phyloP scores from a whole-genome alignment of 371 early-diverging fungal species.

The Actinomortierella wolfii region DNA sequence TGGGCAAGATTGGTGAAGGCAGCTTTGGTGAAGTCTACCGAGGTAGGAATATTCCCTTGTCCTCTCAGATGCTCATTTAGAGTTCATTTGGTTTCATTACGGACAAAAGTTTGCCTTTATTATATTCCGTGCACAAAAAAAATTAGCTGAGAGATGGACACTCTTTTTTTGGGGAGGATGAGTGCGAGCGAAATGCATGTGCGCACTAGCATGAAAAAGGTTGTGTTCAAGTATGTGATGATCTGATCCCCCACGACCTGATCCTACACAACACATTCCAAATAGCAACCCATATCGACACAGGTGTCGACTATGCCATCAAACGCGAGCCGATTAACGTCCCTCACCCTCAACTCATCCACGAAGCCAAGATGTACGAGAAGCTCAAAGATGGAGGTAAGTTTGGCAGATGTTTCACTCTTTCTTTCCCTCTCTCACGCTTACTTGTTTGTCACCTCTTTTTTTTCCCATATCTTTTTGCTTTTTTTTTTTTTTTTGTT shows the following conservation, averaged over 20 bases:
- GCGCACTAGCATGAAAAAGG: too few relatives aligned
- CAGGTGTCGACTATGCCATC: slow-evolving; percentile 56
- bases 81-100: background rate
- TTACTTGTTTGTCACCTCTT: background rate
- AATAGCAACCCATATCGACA: slow-evolving; percentile 54
- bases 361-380: slow-evolving; percentile 60
- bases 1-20: slow-evolving; percentile 65
- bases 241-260: too few relatives aligned
- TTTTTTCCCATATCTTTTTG: slow-evolving; percentile 2
- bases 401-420: slow-evolving; percentile 4
- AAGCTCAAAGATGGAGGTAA: slow-evolving; percentile 59
- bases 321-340: slow-evolving; percentile 55
- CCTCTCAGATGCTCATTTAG: background rate
- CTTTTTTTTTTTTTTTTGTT: background rate
- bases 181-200: too few relatives aligned
- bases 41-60: slow-evolving; percentile 41
- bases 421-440: background rate
- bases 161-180: too few relatives aligned
- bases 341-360: slow-evolving; percentile 55
- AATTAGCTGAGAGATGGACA: too few relatives aligned
- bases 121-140: too few relatives aligned
- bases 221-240: too few relatives aligned
- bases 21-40: slow-evolving; percentile 69
- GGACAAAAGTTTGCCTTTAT: too few relatives aligned
- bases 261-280: too few relatives aligned